phyloP scores from a whole-genome alignment of 73 alveolate species.

The Uronychia setigera region DNA sequence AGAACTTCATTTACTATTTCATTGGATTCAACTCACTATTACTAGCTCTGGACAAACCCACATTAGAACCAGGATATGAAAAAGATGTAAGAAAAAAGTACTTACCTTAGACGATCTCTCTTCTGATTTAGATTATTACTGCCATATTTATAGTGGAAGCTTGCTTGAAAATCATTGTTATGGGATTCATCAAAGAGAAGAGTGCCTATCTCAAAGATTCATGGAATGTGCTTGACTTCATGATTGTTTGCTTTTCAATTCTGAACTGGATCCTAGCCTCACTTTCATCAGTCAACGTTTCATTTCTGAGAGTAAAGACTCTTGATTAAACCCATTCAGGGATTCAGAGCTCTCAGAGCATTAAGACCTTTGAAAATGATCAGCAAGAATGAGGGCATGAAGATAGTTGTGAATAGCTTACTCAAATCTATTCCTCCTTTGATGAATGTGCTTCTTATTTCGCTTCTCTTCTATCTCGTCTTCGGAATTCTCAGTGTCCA shows the following conservation, averaged over 20 bases:
- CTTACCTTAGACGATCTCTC: neutral
- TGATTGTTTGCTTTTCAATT: constrained; percentile 38
- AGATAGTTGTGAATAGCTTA: constrained; percentile 67
- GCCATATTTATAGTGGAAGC: constrained; percentile 53
- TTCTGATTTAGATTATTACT: constrained; percentile 12
- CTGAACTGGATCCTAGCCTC: constrained; percentile 38
- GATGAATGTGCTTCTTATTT: constrained; percentile 66
- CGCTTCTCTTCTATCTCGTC: constrained; percentile 68
- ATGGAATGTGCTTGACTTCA: constrained; percentile 67
- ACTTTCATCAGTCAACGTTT: constrained; percentile 10
- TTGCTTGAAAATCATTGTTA: constrained; percentile 35
- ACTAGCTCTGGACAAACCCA: constrained; percentile 61
- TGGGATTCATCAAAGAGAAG: constrained; percentile 56
- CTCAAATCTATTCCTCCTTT: constrained; percentile 68
- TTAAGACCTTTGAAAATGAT: constrained; percentile 81
- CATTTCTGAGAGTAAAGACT: constrained; percentile 3
- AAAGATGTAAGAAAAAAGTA: neutral
- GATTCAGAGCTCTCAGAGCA: constrained; percentile 81
- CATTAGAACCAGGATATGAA: constrained; percentile 6
- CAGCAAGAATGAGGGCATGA: constrained; percentile 77
- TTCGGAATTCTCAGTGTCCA: constrained; percentile 80
- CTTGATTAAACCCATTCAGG: constrained; percentile 28
- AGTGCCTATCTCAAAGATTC: constrained; percentile 49
- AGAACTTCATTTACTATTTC: constrained; percentile 53
- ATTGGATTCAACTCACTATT: constrained; percentile 53